Percentiles rank a stretch among this genome's conserved stretches.
Conservation (phyloP, 805 yeast genomes). For the Candida railenensis region DNA sequence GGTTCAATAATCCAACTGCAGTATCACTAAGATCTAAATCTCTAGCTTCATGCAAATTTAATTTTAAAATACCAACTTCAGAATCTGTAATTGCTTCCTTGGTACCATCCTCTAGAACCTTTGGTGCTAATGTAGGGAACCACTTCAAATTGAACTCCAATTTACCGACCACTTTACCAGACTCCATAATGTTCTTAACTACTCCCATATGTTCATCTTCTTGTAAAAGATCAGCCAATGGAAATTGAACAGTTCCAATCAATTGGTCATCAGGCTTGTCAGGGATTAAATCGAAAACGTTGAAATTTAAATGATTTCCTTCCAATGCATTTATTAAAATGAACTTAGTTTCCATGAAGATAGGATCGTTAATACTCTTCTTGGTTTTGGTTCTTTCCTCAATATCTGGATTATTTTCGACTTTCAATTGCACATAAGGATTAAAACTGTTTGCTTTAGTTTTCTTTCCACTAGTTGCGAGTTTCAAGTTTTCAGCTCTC, state of each 20-base stretch:
- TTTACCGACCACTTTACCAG: constrained; percentile 58
- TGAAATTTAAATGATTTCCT: constrained; percentile 52
- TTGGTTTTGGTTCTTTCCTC: constrained; percentile 59
- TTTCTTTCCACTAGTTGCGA: constrained; percentile 26
- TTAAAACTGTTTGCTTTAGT: constrained; percentile 43
- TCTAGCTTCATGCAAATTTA: constrained; percentile 59
- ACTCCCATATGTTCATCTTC: constrained; percentile 43
- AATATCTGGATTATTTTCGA: constrained; percentile 37
- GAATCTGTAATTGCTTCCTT: constrained; percentile 51
- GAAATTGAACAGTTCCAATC: constrained; percentile 48
- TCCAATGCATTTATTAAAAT: constrained; percentile 56
- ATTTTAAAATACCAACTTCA: constrained; percentile 73
- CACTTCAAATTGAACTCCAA: constrained; percentile 56
- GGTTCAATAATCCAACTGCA: constrained; percentile 52
- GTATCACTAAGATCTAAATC: constrained; percentile 55
- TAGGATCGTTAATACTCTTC: constrained; percentile 54
- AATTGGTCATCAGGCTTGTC: constrained; percentile 56
- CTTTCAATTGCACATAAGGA: constrained; percentile 53
- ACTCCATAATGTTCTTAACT: constrained; percentile 43
- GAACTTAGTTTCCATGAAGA: constrained; percentile 66
- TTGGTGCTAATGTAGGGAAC: constrained; percentile 47
- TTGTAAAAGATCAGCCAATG: constrained; percentile 60
- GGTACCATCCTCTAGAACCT: constrained; percentile 47
- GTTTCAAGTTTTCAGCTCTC: constrained; percentile 50
- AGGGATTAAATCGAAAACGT: constrained; percentile 51